phyloP scores from a whole-genome alignment of 2,329 filamentous ascomycete genomes.

The Pseudogymnoascus sp. region DNA sequence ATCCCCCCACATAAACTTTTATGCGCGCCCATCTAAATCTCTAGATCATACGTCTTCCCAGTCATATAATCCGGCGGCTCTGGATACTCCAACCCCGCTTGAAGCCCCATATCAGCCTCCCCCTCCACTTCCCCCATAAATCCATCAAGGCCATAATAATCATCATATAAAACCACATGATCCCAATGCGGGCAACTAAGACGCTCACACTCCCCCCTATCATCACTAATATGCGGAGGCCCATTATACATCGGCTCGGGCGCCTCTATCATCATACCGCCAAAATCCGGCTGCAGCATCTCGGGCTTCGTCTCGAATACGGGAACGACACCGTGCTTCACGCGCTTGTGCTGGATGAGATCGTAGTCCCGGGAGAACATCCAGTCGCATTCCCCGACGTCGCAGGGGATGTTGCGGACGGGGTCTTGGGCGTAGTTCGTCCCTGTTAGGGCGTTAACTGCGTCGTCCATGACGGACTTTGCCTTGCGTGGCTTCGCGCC shows the following conservation, averaged over 20 bases:
- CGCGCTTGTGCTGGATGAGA: slow-evolving; percentile 48
- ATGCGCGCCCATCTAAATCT: background rate
- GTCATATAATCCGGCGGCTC: background rate
- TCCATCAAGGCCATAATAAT: background rate
- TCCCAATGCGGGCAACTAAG: slow-evolving; percentile 1
- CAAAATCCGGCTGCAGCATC: background rate
- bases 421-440: slow-evolving; percentile 44
- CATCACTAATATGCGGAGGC: background rate
- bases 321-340: slow-evolving; percentile 30
- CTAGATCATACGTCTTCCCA: background rate
- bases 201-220: background rate
- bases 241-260: background rate
- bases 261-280: background rate
- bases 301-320: background rate
- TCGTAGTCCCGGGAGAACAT: slow-evolving; percentile 53
- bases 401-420: slow-evolving; percentile 43
- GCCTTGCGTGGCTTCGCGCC: slow-evolving; percentile 16
- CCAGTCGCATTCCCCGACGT: slow-evolving; percentile 42
- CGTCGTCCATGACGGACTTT: slow-evolving; percentile 17
- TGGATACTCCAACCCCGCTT: background rate
- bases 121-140: background rate
- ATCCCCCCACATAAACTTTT: background rate
- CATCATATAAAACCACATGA: background rate
- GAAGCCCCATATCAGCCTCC: background rate
- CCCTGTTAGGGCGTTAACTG: slow-evolving; percentile 47